Base-by-base conservation (phyloP, 768 basidiomycete species). In the Cyclocybe aegerita region DNA sequence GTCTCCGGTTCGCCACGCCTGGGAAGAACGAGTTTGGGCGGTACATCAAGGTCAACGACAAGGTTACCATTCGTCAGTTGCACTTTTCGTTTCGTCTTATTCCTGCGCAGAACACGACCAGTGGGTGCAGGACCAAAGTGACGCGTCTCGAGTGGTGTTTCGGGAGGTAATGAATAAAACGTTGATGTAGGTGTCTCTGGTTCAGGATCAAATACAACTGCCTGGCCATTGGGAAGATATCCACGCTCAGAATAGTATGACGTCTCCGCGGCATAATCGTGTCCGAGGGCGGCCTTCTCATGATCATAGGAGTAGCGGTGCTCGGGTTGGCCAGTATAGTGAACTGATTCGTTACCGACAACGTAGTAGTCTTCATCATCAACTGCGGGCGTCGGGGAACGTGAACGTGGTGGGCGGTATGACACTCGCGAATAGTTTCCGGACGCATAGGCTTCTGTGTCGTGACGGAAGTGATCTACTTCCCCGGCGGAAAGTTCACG, bases 71-170 rank as follows among this genome's bases (percentile, higher is more conserved):
- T 85, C 39, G 88, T 93, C 49, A 93, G 73, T 55, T 85, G 85
- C 12, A 97, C 88, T 14, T 86, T 81, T 64, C 91, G 90, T 72
- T 84, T 93, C 3, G 77, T 76, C 60, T 81, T 80, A 69, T 88
- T 82, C 50, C 93, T 76, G 44, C 93, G 79, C 33, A 83, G 69
- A 29, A 87, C 75, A n/a, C 91, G 82, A 35, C 93, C 90, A 23
- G 79, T 68, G 6, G 93, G 93, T 1, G 90, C 89, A 11, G 93
- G 91, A 4, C 93, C 93, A 67, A 92, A 96, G 66, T 95, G 92
- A 39, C 80, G 81, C 9, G 87, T 90, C 57, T 83, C 83, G 1
- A 78, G 55, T 0, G 81, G 82, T 0, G 78, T 73, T 31, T 84
- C 82, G 14, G 77, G 71, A 11, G 78, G 72, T 16, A 74, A 65